phyloP scores from a whole-genome alignment of 1,139 yeast species.

The Hansenula anomala region DNA sequence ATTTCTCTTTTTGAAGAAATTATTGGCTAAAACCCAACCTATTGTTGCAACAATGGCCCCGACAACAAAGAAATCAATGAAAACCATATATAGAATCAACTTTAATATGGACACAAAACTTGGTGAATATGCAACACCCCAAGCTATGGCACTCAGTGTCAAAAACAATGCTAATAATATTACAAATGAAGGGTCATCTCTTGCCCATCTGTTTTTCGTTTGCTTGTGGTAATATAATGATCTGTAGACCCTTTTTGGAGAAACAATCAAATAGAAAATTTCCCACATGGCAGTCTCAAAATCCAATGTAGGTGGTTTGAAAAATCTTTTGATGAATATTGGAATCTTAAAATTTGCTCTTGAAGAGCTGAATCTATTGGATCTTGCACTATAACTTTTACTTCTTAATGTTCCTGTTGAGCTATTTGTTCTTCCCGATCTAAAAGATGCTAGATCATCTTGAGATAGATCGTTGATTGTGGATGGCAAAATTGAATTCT shows the following conservation, averaged over 20 bases:
- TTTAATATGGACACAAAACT: slow-evolving; percentile 53
- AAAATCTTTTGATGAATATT: slow-evolving; percentile 40
- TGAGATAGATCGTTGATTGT: slow-evolving; percentile 10
- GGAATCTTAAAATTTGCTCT: slow-evolving; percentile 28
- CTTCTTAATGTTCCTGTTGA: slow-evolving; percentile 4
- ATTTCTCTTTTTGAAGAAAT: slow-evolving; percentile 41
- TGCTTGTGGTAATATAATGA: slow-evolving; percentile 76
- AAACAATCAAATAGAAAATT: slow-evolving; percentile 62
- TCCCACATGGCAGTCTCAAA: slow-evolving; percentile 95
- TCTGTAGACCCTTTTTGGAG: slow-evolving; percentile 79
- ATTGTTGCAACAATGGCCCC: slow-evolving; percentile 68
- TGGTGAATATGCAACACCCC: slow-evolving; percentile 85
- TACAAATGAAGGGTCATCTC: slow-evolving; percentile 90
- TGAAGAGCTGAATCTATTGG: slow-evolving; percentile 3
- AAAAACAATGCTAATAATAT: slow-evolving; percentile 62
- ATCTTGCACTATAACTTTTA: slow-evolving; percentile 7
- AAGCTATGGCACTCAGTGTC: slow-evolving; percentile 72
- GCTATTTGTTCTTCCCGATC: slow-evolving; percentile 18
- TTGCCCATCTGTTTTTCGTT: slow-evolving; percentile 67
- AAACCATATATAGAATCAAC: slow-evolving; percentile 75
- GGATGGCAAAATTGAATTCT: slow-evolving; percentile 12
- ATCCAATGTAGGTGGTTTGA: slow-evolving; percentile 79
- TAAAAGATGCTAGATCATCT: slow-evolving; percentile 18
- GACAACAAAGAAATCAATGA: slow-evolving; percentile 71
- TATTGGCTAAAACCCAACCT: slow-evolving; percentile 69